Conservation (phyloP, 805 yeast species). For the Candida dajiaensis region DNA sequence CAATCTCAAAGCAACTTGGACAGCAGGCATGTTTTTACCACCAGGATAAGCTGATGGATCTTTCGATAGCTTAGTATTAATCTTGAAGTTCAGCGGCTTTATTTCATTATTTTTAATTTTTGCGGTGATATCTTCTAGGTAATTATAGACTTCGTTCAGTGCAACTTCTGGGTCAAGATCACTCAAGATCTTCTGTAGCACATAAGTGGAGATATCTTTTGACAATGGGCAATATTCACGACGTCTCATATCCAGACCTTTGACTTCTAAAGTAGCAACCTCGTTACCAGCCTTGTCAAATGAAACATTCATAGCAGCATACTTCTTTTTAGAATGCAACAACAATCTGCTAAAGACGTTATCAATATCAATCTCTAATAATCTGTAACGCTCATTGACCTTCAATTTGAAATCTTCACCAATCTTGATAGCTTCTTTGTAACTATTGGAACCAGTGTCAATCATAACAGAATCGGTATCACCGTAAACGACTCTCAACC, state of each 20-base stretch:
- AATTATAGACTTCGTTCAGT: conserved; percentile 60
- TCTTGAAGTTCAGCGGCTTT: conserved; percentile 62
- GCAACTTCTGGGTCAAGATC: conserved; percentile 76
- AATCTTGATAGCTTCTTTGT: conserved; percentile 67
- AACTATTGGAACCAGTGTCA: conserved; percentile 72
- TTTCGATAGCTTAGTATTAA: conserved; percentile 84
- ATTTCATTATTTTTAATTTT: conserved; percentile 57
- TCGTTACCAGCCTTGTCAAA: conserved; percentile 49
- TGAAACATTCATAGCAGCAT: conserved; percentile 79
- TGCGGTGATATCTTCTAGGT: conserved; percentile 53
- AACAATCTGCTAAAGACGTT: conserved; percentile 81
- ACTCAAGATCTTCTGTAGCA: conserved; percentile 63
- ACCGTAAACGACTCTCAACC: conserved; percentile 87
- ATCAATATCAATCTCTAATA: conserved; percentile 92
- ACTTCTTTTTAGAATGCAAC: conserved; percentile 93
- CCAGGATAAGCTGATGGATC: conserved; percentile 82
- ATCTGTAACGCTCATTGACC: conserved; percentile 83
- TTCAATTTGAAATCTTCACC: conserved; percentile 80
- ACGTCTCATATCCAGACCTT: conserved; percentile 95
- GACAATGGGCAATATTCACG: conserved; percentile 94
- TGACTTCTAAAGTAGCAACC: conserved; percentile 67
- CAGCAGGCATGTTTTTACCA: conserved; percentile 80
- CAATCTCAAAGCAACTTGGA: conserved; percentile 82
- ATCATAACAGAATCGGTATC: conserved; percentile 99
- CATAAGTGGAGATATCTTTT: conserved; percentile 76